Conservation (phyloP, 2,329 filamentous ascomycete genomes). For the Epichloe sp. region DNA sequence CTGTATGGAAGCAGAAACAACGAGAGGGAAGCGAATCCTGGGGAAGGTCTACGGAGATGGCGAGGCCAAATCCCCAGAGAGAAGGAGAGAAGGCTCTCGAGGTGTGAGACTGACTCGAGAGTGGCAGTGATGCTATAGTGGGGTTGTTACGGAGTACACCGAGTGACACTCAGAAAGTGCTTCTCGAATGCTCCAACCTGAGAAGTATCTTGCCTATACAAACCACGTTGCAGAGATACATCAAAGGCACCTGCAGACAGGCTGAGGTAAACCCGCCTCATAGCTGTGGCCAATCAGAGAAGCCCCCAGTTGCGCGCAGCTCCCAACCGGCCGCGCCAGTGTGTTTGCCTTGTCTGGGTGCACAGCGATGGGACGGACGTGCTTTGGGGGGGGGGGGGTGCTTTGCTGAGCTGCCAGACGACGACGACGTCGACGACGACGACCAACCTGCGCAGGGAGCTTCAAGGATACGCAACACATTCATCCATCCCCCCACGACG, state of each 20-base stretch:
- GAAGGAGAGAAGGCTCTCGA: background rate
- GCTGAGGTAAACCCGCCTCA: constrained; percentile 1
- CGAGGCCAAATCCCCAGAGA: background rate
- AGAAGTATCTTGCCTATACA: background rate
- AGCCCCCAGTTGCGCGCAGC: background rate
- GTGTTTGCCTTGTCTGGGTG: constrained; percentile 12
- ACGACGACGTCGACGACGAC: background rate
- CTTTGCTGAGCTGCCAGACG: background rate
- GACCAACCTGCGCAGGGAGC: constrained; percentile 1
- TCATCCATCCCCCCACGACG: constrained; percentile 6
- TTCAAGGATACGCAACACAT: background rate
- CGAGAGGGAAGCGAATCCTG: background rate
- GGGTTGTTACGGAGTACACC: background rate
- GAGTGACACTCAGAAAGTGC: background rate
- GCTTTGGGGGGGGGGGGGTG: too few relatives aligned
- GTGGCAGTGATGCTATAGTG: background rate
- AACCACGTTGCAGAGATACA: background rate
- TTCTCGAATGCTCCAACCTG: constrained; percentile 6
- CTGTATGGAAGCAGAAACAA: background rate
- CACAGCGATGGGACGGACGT: background rate
- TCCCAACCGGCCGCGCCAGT: constrained; percentile 11
- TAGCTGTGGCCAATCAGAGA: constrained; percentile 7
- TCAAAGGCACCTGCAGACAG: background rate
- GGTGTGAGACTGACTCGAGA: background rate
- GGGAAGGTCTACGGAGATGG: background rate